Conservation (phyloP, 108 stramenopile genomes). For the Poteriospumella lacustris region DNA sequence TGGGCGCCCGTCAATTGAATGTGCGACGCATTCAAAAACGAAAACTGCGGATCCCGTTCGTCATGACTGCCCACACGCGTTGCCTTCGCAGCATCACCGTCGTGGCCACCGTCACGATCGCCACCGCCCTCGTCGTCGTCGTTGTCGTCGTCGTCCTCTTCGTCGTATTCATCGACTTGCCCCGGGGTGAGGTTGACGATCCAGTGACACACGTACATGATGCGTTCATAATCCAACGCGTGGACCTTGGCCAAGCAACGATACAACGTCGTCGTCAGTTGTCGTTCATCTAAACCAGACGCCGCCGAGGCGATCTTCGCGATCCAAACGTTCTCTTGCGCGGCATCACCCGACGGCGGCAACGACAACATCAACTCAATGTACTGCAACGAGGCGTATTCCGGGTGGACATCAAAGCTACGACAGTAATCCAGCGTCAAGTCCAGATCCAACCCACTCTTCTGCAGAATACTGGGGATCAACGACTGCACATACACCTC, state of each 20-base stretch:
- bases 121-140: no score
- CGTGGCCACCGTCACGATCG: no score
- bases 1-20: no score
- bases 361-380: not conserved
- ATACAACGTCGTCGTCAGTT: not conserved
- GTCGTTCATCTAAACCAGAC: not conserved
- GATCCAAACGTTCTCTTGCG: not conserved
- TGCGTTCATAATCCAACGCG: constrained; percentile 15
- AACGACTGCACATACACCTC: not conserved
- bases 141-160: no score
- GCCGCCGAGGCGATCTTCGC: not conserved
- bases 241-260: not conserved
- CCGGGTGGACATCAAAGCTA: constrained; percentile 1
- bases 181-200: not conserved
- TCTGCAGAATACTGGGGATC: not conserved
- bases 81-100: no score
- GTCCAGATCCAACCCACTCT: not conserved
- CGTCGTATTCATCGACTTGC: no score
- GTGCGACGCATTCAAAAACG: no score
- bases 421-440: not conserved
- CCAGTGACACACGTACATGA: constrained; percentile 1
- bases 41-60: no score
- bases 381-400: not conserved
- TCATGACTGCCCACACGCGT: no score
- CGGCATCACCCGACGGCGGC: not conserved